Evolutionary conservation across 345 rosid genomes (phyloP), one percentile per base, ranked within the genome.

Genomic region (Diplotaxis tenuifolia): DNA sequence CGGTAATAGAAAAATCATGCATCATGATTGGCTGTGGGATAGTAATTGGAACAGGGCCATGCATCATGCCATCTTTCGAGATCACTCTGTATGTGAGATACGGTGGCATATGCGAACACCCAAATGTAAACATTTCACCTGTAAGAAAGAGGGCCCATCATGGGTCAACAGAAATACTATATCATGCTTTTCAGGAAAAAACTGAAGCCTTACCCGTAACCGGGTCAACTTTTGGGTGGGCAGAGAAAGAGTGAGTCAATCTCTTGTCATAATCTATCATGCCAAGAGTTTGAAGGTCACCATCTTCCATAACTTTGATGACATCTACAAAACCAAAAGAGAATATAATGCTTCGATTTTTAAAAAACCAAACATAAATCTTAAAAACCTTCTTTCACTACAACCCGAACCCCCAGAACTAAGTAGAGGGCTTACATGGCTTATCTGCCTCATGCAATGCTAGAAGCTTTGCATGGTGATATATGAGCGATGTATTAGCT

Each of bases 71-170:
- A 68, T 91, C 92, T 83, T 89, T 85, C 7, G 98, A 88, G 61
- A 94, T 81, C 60, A 94, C 95, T 79, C 98, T 85, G 85, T 91
- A 88, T 7, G 97, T 94, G 80, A 94, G 75, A 73, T 89, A 94
- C 15, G 98, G 96, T 11, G 87, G 88, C 21, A 70, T 79, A 34
- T 77, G 95, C 5, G 89, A 77, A 81, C 84, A 91, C 49, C 97
- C 97, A 65, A 94, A 94, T 22, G 93, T 89, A 79, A 94, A 94
- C 98, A 94, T 91, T 84, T 94, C 98, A 49, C 93, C 98, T 94
- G 88, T 66, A 83, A 47, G 53, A 47, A 68, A 16, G 56, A 78
- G 67, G 68, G 40, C 32, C 36, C 56, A 52, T 16, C n/a, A 19
- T 9, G 55, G 40, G 53, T 69, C 75, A 76, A 18, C 23, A 63